These are phyloP conservation scores for Aspergillus fructus DNA, from an alignment of 2,329 filamentous ascomycete species.

Conservation along the genomic window DNA sequence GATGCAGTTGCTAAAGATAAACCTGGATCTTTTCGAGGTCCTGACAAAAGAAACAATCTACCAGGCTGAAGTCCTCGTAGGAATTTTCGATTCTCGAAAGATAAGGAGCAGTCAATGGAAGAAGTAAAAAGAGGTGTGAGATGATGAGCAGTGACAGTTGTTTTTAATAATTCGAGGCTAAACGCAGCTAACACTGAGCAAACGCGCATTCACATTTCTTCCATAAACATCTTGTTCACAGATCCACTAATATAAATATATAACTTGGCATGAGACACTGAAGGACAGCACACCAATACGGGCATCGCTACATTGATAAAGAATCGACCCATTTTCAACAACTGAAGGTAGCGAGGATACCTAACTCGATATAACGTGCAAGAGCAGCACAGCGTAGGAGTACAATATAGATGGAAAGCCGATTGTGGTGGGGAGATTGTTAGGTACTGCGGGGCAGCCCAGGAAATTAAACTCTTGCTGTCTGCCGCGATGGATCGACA, in stretches of 20 bases:
- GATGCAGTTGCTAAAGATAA: background rate
- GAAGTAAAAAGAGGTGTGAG: background rate
- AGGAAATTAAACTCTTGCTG: constrained; percentile 16
- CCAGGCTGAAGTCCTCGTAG: background rate
- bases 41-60: background rate
- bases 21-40: background rate
- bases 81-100: background rate
- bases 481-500: constrained; percentile 10
- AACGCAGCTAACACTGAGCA: background rate
- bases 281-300: too few species aligned
- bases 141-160: background rate
- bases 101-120: background rate
- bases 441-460: constrained; percentile 14
- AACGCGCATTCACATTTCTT: background rate
- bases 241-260: background rate
- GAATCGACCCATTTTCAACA: too few species aligned
- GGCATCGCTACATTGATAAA: too few species aligned
- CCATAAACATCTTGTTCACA: background rate
- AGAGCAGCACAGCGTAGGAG: too few species aligned
- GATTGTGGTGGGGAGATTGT: background rate
- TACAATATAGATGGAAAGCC: too few species aligned
- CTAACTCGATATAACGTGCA: too few species aligned
- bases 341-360: too few species aligned
- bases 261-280: background rate
- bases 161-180: background rate